phyloP scores from a whole-genome alignment of 2,329 filamentous ascomycete genomes.

The Aspergillus pseudonomiae region DNA sequence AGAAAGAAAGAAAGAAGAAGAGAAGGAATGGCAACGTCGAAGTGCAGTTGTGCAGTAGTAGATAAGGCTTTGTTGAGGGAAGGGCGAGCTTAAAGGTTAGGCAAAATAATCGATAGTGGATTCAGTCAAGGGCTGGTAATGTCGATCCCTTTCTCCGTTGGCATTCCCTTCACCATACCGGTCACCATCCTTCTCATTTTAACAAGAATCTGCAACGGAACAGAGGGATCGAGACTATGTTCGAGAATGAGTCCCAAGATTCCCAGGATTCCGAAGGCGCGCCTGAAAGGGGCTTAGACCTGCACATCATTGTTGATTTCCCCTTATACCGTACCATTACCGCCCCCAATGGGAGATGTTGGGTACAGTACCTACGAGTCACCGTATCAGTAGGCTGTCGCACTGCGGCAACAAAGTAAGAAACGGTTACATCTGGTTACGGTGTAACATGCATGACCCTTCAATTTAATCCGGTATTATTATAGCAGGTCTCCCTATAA shows the following conservation, averaged over 20 bases:
- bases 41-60: not conserved
- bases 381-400: not conserved
- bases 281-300: not conserved
- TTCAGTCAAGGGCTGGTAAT: not conserved
- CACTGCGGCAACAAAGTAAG: not conserved
- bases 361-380: too few species aligned
- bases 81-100: not conserved
- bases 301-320: not conserved
- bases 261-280: conserved; percentile 1
- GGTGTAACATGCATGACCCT: too few species aligned
- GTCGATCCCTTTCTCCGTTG: not conserved
- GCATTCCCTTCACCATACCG: not conserved
- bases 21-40: not conserved
- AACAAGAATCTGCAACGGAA: not conserved
- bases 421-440: not conserved
- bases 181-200: not conserved
- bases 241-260: conserved; percentile 1
- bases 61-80: not conserved
- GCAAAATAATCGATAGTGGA: not conserved
- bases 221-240: not conserved
- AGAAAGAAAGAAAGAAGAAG: not conserved
- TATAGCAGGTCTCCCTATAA: too few species aligned
- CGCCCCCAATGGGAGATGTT: not conserved
- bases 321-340: not conserved
- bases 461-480: too few species aligned